These are phyloP conservation scores for Punica granatum DNA, from an alignment of 345 rosid species.

Conservation along the genomic window DNA sequence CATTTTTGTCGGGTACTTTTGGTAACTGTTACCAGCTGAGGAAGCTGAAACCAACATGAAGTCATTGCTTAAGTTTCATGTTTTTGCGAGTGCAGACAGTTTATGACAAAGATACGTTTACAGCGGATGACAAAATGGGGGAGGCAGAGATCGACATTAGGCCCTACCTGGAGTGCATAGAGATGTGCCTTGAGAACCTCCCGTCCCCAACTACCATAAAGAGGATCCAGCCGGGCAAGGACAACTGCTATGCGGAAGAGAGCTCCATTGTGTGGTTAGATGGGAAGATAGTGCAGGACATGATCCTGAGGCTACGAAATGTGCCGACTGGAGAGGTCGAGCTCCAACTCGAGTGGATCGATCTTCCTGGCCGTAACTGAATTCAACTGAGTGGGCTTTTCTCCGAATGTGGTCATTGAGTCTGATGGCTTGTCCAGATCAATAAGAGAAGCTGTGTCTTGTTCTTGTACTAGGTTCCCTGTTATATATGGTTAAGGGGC, in stretches of 20 bases:
- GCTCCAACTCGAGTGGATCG: conserved; percentile 27
- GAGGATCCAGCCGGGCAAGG: conserved; percentile 16
- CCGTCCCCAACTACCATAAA: conserved; percentile 27
- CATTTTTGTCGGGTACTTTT: too few relatives aligned
- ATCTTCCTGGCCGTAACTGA: background rate
- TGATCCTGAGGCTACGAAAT: conserved; percentile 21
- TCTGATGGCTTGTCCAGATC: background rate
- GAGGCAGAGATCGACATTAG: conserved; percentile 59
- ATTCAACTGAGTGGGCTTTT: background rate
- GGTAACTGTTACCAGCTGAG: too few relatives aligned
- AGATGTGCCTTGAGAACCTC: conserved; percentile 36
- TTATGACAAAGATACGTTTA: conserved; percentile 67
- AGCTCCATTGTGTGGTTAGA: conserved; percentile 13
- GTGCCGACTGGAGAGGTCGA: conserved; percentile 32
- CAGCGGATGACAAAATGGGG: conserved; percentile 74
- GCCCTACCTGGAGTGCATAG: conserved; percentile 42
- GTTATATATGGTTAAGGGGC: too few relatives aligned
- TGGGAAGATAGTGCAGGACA: conserved; percentile 15
- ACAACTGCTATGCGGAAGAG: conserved; percentile 27
- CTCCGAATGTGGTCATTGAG: background rate
- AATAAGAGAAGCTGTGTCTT: background rate
- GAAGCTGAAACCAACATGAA: background rate
- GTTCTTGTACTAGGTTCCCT: background rate
- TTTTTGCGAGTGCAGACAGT: conserved; percentile 37
- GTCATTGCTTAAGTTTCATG: background rate